A percentile compares a stretch with the other conserved stretches of the same genome.
Evolutionary conservation across 2,329 filamentous ascomycete species (phyloP).

Genomic region (Cladosporium austrohemisphaericum): DNA sequence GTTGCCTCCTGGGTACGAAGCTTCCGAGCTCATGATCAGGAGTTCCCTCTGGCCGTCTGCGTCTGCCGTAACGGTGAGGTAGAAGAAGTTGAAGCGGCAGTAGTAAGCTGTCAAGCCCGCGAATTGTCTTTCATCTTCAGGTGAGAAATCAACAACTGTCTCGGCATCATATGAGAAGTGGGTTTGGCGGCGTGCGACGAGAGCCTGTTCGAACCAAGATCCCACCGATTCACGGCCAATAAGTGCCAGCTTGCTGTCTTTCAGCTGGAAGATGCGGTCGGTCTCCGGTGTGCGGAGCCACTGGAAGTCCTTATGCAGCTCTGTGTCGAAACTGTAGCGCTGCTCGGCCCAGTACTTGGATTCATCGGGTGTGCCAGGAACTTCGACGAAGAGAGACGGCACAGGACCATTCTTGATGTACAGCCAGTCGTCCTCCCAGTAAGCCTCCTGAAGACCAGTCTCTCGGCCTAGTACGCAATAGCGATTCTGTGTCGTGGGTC

Average conservation of each 20-base stretch:
- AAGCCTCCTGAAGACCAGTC: slow-evolving; percentile 48
- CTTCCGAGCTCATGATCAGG: slow-evolving; percentile 12
- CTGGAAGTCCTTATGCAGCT: slow-evolving; percentile 14
- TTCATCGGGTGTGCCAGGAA: slow-evolving; percentile 10
- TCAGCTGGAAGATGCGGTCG: slow-evolving; percentile 8
- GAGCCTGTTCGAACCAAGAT: slow-evolving; percentile 11
- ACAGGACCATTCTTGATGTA: slow-evolving; percentile 45
- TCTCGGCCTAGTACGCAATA: slow-evolving; percentile 45
- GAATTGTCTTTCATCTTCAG: slow-evolving; percentile 14
- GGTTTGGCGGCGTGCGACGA: slow-evolving; percentile 13
- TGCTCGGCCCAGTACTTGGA: slow-evolving; percentile 15
- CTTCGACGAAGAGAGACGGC: slow-evolving; percentile 7
- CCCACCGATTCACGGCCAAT: slow-evolving; percentile 11
- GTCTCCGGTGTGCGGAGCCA: slow-evolving; percentile 15
- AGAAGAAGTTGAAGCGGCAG: slow-evolving; percentile 16
- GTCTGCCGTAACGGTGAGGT: slow-evolving; percentile 6
- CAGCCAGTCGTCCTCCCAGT: slow-evolving; percentile 53
- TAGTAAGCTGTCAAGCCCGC: slow-evolving; percentile 15
- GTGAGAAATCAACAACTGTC: slow-evolving; percentile 12
- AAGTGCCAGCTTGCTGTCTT: slow-evolving; percentile 3
- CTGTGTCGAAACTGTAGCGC: slow-evolving; percentile 12
- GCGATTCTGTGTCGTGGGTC: slow-evolving; percentile 47
- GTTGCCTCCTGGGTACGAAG: slow-evolving; percentile 5
- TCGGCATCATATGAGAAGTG: slow-evolving; percentile 15
- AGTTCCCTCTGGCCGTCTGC: slow-evolving; percentile 13